A percentile compares a stretch with the other conserved stretches of the same genome.
phyloP scores from a whole-genome alignment of 2,329 filamentous ascomycete species.

The Coniochaeta pulveracea region DNA sequence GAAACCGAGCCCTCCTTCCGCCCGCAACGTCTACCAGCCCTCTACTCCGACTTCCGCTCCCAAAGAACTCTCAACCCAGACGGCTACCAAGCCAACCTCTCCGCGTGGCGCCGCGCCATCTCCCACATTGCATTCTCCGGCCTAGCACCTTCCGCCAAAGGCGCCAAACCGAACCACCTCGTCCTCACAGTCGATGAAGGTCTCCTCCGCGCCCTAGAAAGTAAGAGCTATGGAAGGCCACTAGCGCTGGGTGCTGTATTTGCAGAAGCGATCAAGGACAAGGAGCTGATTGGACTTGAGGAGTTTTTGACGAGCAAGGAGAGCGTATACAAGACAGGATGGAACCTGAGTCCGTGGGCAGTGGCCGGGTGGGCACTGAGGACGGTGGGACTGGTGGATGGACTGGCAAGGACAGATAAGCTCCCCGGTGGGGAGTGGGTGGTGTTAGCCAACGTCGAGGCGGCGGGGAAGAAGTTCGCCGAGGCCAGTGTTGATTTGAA shows the following conservation, averaged over 20 bases:
- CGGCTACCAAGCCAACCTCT: constrained; percentile 20
- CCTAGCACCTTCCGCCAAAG: constrained; percentile 15
- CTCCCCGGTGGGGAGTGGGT: constrained; percentile 54
- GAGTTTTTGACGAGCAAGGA: constrained; percentile 55
- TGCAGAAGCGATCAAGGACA: constrained; percentile 57
- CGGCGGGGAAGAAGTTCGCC: constrained; percentile 41
- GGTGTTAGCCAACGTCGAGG: constrained; percentile 50
- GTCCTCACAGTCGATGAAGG: constrained; percentile 46
- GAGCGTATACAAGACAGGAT: constrained; percentile 56
- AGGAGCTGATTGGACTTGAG: constrained; percentile 57
- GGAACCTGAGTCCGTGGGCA: constrained; percentile 59
- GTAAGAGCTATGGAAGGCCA: constrained; percentile 68
- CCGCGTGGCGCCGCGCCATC: constrained; percentile 22
- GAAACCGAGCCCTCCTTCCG: constrained; percentile 18
- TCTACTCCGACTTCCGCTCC: constrained; percentile 18
- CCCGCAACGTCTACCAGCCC: constrained; percentile 16
- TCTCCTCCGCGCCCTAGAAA: constrained; percentile 61
- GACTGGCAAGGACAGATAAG: constrained; percentile 31
- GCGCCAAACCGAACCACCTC: constrained; percentile 30
- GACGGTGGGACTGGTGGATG: constrained; percentile 52
- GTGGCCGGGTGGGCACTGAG: constrained; percentile 66
- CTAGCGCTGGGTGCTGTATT: constrained; percentile 71
- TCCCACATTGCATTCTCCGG: constrained; percentile 18
- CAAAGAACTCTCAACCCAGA: constrained; percentile 17
- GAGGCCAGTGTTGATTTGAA: constrained; percentile 29